Conservation (phyloP, 805 yeast species). For the Wickerhamomyces hampshirensis region DNA sequence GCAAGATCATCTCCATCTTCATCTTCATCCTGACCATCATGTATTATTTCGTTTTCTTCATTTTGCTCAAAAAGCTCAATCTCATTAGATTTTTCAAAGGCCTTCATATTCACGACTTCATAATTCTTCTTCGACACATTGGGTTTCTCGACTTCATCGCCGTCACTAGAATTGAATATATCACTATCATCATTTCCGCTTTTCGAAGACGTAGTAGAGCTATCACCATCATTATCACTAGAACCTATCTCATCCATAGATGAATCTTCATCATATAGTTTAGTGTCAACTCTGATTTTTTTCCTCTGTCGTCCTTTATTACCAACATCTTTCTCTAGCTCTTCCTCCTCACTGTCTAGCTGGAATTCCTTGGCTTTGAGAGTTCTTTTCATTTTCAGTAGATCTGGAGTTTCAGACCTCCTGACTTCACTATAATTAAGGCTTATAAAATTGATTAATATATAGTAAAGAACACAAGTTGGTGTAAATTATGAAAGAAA, state of each 20-base stretch:
- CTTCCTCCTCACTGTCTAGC: conserved; percentile 1
- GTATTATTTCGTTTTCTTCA: too few species aligned
- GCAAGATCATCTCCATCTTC: conserved; percentile 13
- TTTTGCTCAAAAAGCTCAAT: conserved; percentile 9
- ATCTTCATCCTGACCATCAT: conserved; percentile 19
- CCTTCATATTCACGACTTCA: conserved; percentile 30
- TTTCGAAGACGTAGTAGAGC: too few species aligned
- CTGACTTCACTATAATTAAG: too few species aligned
- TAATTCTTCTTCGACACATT: conserved; percentile 9
- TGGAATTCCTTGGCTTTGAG: too few species aligned
- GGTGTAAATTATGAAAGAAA: too few species aligned
- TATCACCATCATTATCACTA: conserved; percentile 14
- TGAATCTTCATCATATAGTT: conserved; percentile 27
- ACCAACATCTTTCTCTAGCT: conserved; percentile 20
- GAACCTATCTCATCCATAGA: conserved; percentile 21
- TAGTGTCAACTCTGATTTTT: conserved; percentile 11
- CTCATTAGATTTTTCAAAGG: conserved; percentile 30
- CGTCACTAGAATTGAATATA: conserved; percentile 22
- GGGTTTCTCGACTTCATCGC: conserved; percentile 6
- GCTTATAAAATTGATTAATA: too few species aligned
- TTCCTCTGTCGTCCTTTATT: conserved; percentile 17
- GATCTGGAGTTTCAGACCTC: too few species aligned
- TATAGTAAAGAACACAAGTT: too few species aligned
- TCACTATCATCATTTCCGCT: conserved; percentile 12
- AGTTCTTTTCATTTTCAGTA: conserved; percentile 3